These are phyloP conservation scores for Cladosporium velox DNA, from an alignment of 2,329 filamentous ascomycete genomes.

Conservation along the genomic window DNA sequence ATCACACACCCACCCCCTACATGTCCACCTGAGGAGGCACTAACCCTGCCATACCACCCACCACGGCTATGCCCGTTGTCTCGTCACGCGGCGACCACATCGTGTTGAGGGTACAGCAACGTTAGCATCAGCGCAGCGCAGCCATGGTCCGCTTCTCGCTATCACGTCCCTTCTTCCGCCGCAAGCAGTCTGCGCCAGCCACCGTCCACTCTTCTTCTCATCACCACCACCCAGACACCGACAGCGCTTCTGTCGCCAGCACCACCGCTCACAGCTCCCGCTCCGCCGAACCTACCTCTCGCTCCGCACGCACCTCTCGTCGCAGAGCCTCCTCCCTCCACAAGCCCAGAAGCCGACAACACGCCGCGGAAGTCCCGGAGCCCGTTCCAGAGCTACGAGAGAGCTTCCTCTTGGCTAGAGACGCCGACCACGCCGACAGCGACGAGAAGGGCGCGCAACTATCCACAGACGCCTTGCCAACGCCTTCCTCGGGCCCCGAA, in stretches of 20 bases:
- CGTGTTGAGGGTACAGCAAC: background rate
- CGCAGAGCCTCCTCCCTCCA: background rate
- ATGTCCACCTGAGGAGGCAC: background rate
- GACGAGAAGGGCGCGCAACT: background rate
- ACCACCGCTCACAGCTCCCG: constrained; percentile 23
- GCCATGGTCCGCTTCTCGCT: constrained; percentile 28
- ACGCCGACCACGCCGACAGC: background rate
- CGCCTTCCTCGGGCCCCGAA: background rate
- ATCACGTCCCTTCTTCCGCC: constrained; percentile 28
- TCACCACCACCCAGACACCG: constrained; percentile 20
- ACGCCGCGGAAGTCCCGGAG: constrained; percentile 24
- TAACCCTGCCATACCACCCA: background rate
- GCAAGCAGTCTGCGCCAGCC: constrained; percentile 27
- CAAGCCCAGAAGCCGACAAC: constrained; percentile 13
- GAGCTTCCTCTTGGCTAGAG: constrained; percentile 16
- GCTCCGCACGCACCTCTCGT: background rate
- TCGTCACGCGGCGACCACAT: constrained; percentile 12
- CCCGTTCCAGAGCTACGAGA: constrained; percentile 26
- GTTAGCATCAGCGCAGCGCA: background rate
- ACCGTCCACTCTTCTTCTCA: background rate
- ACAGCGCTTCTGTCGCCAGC: constrained; percentile 25
- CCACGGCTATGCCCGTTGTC: constrained; percentile 12
- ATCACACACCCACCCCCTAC: background rate
- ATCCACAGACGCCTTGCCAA: background rate
- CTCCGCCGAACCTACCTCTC: constrained; percentile 11